Base-by-base conservation (phyloP, 2,329 filamentous ascomycete species). In the Fusarium nygamai region DNA sequence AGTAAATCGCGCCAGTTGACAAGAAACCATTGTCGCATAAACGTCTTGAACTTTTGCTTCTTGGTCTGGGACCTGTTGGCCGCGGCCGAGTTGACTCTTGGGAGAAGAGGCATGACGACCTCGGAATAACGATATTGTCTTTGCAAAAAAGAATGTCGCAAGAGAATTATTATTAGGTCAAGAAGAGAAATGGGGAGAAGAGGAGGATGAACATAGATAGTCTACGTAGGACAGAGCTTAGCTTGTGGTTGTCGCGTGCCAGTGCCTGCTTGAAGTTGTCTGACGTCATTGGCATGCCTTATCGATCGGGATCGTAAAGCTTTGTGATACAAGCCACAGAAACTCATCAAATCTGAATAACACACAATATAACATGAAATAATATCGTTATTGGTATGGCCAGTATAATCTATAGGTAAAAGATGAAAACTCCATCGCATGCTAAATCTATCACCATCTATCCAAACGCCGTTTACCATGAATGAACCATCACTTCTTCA, bases 1-100 rank as follows among this genome's bases (percentile, higher is more conserved):
- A 92, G 68, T 34, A 92, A 82, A 74, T 93, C 91, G 6, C 88
- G 80, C 85, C 87, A 91, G 29, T 88, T 89, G 11, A 86, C 82
- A 65, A 87, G 87, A 69, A 91, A 71, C 90, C 90, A 93, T 78
- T 89, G 66, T 38, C 57, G 56, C 31, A 78, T 31, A 38, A 83
- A 82, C 4, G 53, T 24, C 31, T 67, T 75, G 60, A 69, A 11
- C n/a, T 65, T 65, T 27, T 56, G 39, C 14, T 47, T 68, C 29
- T 61, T 69, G 27, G 65, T 59, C 3, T 62, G 44, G n/a, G 67
- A 41, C 24, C 38, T 57, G 24, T 16, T 36, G 36, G 59, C 51
- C n/a, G 5, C 62, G 36, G 65, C 73, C 33, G 61, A 27, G 51
- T 59, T 69, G 33, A 64, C 67, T 46, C 57, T 61, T 12, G 77